Evolutionary conservation across 1,284 basidiomycete species (phyloP).

Genomic region (Pisolithus thermaeus): DNA sequence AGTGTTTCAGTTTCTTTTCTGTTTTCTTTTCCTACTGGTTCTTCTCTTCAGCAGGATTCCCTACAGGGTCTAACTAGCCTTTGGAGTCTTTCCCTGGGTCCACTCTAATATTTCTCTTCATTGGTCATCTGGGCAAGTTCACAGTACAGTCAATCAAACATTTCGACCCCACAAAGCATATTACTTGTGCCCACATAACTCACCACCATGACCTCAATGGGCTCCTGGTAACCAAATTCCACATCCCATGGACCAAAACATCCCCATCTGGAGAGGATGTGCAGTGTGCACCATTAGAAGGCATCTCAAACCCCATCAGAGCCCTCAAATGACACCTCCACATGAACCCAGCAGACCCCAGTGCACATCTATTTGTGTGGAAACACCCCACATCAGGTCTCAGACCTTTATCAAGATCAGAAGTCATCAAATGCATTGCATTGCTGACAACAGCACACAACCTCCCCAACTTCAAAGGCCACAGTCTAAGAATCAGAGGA

Average conservation of each 20-base stretch:
- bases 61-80: too few relatives aligned
- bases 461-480: slow-evolving; percentile 3
- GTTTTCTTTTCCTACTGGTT: too few relatives aligned
- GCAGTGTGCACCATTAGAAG: neutral
- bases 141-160: slow-evolving; percentile 13
- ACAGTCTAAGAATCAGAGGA: slow-evolving; percentile 5
- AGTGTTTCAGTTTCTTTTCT: too few relatives aligned
- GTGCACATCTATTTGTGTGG: slow-evolving; percentile 5
- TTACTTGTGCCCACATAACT: slow-evolving; percentile 10
- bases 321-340: slow-evolving; percentile 1
- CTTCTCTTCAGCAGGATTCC: too few relatives aligned
- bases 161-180: slow-evolving; percentile 3
- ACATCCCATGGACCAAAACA: neutral
- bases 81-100: too few relatives aligned
- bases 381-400: neutral
- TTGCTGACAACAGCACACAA: neutral
- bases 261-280: slow-evolving; percentile 27
- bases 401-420: neutral
- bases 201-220: neutral
- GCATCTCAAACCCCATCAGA: neutral
- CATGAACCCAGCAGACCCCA: neutral
- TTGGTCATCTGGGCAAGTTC: slow-evolving; percentile 12
- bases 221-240: neutral
- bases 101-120: too few relatives aligned
- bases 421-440: neutral